A percentile compares a stretch with the other conserved stretches of the same genome.
Conservation (phyloP, 306 rosid genomes). For the Mimosa bimucronata region DNA sequence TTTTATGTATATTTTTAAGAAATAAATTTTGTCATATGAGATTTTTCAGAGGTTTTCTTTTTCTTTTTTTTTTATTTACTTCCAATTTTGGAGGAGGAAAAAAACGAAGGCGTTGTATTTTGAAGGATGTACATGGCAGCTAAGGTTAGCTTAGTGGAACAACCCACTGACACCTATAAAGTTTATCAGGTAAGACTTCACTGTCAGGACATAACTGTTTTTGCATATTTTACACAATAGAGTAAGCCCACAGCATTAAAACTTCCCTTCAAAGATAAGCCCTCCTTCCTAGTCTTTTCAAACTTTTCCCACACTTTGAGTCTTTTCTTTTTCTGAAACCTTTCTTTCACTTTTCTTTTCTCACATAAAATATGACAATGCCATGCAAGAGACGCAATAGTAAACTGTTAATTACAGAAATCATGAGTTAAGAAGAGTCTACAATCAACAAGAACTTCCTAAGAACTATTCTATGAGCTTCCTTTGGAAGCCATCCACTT, state of each 20-base stretch:
- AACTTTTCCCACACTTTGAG: background rate
- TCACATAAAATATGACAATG: background rate
- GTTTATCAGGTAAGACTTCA: background rate
- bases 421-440: background rate
- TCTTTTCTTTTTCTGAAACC: background rate
- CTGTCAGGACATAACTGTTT: background rate
- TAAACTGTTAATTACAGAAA: background rate
- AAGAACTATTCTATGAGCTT: background rate
- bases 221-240: background rate
- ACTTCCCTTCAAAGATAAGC: background rate
- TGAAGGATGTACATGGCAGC: background rate
- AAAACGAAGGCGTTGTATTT: background rate
- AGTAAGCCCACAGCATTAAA: background rate
- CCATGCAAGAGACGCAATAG: background rate
- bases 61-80: no score
- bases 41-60: no score
- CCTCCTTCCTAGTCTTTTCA: background rate
- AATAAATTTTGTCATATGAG: no score
- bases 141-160: background rate
- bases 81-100: no score
- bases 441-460: background rate
- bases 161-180: background rate
- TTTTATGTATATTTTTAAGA: no score
- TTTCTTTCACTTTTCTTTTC: background rate
- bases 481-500: background rate